phyloP scores from a whole-genome alignment of 805 yeast species.

The Candida lessepsii region DNA sequence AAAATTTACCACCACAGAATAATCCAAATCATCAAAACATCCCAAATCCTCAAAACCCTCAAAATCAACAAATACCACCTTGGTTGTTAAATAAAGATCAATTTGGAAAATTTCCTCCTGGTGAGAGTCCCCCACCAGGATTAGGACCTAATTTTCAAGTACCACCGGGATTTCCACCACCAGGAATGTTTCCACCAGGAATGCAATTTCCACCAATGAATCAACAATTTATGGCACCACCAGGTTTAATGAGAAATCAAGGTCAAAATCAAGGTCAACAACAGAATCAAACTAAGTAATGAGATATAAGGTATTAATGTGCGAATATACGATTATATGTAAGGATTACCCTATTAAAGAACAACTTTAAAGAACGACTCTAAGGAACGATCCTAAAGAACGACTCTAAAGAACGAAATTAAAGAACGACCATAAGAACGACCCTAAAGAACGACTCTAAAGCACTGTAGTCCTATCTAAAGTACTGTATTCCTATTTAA shows the following conservation, averaged over 20 bases:
- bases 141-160: conserved; percentile 11
- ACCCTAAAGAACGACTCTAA: too few species aligned
- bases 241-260: conserved; percentile 34
- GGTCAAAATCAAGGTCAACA: conserved; percentile 19
- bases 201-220: conserved; percentile 16
- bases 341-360: too few species aligned
- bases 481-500: too few species aligned
- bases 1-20: conserved; percentile 3
- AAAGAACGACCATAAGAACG: too few species aligned
- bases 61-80: conserved; percentile 6
- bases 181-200: conserved; percentile 14
- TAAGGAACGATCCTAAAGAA: too few species aligned
- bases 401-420: too few species aligned
- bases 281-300: too few species aligned
- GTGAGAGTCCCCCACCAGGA: conserved; percentile 14
- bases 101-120: conserved; percentile 16
- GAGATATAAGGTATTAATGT: too few species aligned
- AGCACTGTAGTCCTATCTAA: too few species aligned
- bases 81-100: conserved; percentile 12
- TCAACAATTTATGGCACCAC: conserved; percentile 22
- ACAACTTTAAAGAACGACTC: too few species aligned
- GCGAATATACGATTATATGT: too few species aligned
- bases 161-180: conserved; percentile 17
- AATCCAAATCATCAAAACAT: too few species aligned
- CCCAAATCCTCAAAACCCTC: neutral